phyloP scores from a whole-genome alignment of 139 green algal genomes.

The Coelastrella sp. region DNA sequence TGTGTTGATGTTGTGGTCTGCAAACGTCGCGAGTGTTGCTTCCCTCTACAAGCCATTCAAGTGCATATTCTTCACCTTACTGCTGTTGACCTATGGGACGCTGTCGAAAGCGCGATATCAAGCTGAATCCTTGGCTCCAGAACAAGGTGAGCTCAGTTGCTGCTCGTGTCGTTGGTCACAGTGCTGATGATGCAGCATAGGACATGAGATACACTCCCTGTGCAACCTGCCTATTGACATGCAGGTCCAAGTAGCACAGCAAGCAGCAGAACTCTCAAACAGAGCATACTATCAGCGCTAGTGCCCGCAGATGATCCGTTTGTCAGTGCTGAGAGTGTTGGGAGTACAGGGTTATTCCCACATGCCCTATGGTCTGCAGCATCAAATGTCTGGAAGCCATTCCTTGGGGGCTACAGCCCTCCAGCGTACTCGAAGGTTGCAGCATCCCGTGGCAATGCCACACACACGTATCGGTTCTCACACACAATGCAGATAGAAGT shows the following conservation, averaged over 20 bases:
- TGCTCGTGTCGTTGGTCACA: no score
- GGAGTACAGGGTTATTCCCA: neutral
- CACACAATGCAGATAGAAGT: slow-evolving; percentile 19
- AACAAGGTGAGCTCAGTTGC: no score
- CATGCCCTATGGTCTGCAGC: neutral
- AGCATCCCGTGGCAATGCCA: neutral
- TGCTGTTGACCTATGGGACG: no score
- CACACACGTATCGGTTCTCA: neutral
- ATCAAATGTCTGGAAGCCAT: neutral
- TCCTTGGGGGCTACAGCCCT: neutral
- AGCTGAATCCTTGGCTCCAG: no score
- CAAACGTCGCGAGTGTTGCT: no score
- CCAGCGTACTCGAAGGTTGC: neutral
- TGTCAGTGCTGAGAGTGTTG: neutral
- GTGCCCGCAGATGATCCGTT: neutral
- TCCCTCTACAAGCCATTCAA: no score
- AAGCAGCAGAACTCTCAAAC: neutral
- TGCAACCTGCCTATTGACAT: neutral
- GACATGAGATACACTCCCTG: neutral
- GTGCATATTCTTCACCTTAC: no score
- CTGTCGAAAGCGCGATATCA: no score
- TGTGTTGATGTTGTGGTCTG: no score
- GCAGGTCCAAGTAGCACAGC: neutral
- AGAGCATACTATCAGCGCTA: neutral
- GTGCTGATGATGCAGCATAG: no score